Evolutionary conservation across 2,329 filamentous ascomycete species (phyloP).

Genomic region (Colletotrichum sp.): DNA sequence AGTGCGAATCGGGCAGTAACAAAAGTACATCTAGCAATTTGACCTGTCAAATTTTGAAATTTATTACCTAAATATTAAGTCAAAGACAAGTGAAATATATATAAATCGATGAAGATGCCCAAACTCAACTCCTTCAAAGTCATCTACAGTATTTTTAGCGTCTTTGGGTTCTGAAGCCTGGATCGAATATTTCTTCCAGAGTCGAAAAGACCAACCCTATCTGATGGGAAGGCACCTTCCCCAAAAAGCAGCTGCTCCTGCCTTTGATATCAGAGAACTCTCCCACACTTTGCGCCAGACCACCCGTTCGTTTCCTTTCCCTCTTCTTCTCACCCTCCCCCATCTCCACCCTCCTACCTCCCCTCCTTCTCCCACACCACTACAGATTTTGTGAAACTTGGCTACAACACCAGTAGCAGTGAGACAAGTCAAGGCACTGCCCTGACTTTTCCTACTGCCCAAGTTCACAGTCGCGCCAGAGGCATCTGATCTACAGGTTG

Average conservation of each 20-base stretch:
- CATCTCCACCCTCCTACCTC: not conserved
- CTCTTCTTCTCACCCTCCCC: not conserved
- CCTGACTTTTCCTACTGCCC: not conserved
- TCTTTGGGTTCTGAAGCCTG: not conserved
- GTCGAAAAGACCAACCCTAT: not conserved
- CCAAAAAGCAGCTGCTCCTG: not conserved
- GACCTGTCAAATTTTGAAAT: not conserved
- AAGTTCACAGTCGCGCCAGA: not conserved
- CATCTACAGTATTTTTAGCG: not conserved
- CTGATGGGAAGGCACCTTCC: not conserved
- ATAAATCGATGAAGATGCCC: not conserved
- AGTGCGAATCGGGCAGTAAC: not conserved
- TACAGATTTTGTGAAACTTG: not conserved
- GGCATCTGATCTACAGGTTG: not conserved
- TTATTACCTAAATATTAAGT: not conserved
- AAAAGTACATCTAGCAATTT: not conserved
- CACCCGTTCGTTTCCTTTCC: not conserved
- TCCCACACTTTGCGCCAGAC: not conserved
- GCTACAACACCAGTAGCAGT: not conserved
- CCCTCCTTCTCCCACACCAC: not conserved
- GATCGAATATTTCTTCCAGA: not conserved
- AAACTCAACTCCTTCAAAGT: not conserved
- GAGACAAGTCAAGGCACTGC: not conserved
- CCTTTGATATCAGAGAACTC: not conserved
- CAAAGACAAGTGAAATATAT: not conserved